A percentile compares a stretch with the other conserved stretches of the same genome.
Conservation (phyloP, 768 basidiomycete genomes). For the Suillus occidentalis region DNA sequence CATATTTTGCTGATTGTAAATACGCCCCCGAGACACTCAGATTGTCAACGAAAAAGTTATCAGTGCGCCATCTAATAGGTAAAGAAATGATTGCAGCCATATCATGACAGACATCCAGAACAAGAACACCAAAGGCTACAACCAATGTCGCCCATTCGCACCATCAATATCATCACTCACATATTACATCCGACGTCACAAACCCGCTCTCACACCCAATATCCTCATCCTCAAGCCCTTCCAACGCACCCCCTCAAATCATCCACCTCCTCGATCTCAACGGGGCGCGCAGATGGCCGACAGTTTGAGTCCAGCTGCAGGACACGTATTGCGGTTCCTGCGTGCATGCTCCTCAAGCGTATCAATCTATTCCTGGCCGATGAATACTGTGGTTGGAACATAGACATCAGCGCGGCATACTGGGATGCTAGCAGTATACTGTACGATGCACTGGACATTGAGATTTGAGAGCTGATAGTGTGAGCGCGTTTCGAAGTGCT, state of each 20-base stretch:
- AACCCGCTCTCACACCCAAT: background rate
- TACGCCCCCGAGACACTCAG: background rate
- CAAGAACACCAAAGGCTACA: background rate
- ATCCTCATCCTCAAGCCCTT: conserved; percentile 54
- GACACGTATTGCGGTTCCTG: too few relatives aligned
- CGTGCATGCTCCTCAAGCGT: too few relatives aligned
- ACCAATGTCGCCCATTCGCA: background rate
- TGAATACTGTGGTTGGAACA: too few relatives aligned
- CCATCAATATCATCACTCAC: background rate
- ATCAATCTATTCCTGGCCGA: too few relatives aligned
- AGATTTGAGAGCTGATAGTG: background rate
- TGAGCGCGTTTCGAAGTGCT: background rate
- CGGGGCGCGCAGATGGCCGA: too few relatives aligned
- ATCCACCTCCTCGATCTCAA: conserved; percentile 30
- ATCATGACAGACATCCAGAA: background rate
- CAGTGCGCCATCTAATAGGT: background rate
- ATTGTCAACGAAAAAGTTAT: background rate
- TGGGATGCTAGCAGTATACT: too few relatives aligned
- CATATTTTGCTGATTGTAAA: background rate
- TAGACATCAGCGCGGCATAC: too few relatives aligned
- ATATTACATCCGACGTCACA: background rate
- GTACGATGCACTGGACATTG: too few relatives aligned
- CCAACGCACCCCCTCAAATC: conserved; percentile 62
- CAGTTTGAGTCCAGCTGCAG: too few relatives aligned
- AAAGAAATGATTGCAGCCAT: background rate